A percentile compares a stretch with the other conserved stretches of the same genome.
Evolutionary conservation across 257 asterid species (phyloP).

Genomic region (Solanum raphanifolium): DNA sequence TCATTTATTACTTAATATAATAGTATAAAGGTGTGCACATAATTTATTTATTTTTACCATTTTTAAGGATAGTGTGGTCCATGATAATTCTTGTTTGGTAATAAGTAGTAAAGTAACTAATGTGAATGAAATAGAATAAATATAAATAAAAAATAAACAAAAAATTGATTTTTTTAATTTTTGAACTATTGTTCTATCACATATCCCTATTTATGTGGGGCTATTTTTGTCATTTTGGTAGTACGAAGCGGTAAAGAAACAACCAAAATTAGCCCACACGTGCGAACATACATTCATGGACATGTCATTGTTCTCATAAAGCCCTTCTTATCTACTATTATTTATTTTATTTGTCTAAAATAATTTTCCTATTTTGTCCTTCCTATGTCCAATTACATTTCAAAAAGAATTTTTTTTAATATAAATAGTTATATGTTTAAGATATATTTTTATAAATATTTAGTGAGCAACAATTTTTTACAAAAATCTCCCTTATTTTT

Average conservation of each 20-base stretch:
- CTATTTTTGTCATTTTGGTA: not conserved
- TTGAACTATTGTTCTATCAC: not conserved
- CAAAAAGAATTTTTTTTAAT: too few relatives aligned
- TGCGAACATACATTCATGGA: conserved; percentile 18
- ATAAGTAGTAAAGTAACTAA: not conserved
- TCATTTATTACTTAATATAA: not conserved
- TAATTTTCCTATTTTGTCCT: not conserved
- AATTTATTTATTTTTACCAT: not conserved
- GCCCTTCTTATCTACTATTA: not conserved
- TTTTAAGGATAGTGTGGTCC: not conserved
- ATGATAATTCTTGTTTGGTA: not conserved
- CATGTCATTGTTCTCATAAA: conserved; percentile 21
- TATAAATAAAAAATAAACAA: too few relatives aligned
- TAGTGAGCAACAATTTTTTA: not conserved
- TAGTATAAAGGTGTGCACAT: not conserved
- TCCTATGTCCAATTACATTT: not conserved
- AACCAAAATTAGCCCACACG: conserved; percentile 10
- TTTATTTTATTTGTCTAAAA: not conserved
- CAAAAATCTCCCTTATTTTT: not conserved
- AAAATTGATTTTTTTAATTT: not conserved
- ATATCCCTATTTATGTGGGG: not conserved
- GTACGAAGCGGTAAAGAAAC: not conserved
- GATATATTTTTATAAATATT: not conserved
- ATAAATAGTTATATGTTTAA: not conserved
- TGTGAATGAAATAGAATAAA: not conserved